These are phyloP conservation scores for Flammula alnicola DNA, from an alignment of 1,284 basidiomycete genomes.

Conservation along the genomic window DNA sequence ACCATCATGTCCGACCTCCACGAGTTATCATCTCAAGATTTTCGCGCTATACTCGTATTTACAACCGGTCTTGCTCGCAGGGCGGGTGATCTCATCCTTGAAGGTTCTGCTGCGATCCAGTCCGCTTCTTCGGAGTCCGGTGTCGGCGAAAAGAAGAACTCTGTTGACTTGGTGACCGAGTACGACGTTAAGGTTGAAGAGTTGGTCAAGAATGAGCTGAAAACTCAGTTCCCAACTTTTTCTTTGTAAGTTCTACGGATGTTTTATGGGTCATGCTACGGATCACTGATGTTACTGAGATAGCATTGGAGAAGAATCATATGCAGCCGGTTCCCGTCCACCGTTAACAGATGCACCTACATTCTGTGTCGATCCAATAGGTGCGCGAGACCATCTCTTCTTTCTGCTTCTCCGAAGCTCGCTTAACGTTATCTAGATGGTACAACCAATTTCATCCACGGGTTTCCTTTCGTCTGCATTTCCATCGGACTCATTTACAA, in stretches of 20 bases:
- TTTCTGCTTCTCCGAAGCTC: background rate
- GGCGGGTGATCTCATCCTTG: constrained; percentile 73
- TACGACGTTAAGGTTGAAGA: constrained; percentile 94
- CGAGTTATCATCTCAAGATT: constrained; percentile 50
- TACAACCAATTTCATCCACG: constrained; percentile 94
- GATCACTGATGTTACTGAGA: constrained; percentile 6
- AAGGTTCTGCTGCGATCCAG: constrained; percentile 76
- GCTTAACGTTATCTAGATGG: constrained; percentile 57
- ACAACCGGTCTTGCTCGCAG: constrained; percentile 73
- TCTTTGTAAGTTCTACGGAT: constrained; percentile 66
- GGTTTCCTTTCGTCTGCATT: constrained; percentile 89
- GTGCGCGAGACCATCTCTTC: constrained; percentile 38
- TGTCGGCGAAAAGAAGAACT: constrained; percentile 87
- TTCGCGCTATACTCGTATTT: constrained; percentile 74
- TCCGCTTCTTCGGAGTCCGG: constrained; percentile 50
- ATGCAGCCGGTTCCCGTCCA: constrained; percentile 71
- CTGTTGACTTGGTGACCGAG: constrained; percentile 95
- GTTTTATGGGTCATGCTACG: background rate
- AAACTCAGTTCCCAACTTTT: constrained; percentile 74
- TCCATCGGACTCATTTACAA: constrained; percentile 90
- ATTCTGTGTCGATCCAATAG: constrained; percentile 91
- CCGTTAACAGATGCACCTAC: constrained; percentile 86
- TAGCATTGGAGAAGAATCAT: constrained; percentile 93
- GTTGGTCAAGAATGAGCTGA: constrained; percentile 77
- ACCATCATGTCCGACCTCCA: constrained; percentile 28